These are phyloP conservation scores for Talaromyces verruculosus DNA, from an alignment of 2,329 filamentous ascomycete genomes.

Conservation along the genomic window DNA sequence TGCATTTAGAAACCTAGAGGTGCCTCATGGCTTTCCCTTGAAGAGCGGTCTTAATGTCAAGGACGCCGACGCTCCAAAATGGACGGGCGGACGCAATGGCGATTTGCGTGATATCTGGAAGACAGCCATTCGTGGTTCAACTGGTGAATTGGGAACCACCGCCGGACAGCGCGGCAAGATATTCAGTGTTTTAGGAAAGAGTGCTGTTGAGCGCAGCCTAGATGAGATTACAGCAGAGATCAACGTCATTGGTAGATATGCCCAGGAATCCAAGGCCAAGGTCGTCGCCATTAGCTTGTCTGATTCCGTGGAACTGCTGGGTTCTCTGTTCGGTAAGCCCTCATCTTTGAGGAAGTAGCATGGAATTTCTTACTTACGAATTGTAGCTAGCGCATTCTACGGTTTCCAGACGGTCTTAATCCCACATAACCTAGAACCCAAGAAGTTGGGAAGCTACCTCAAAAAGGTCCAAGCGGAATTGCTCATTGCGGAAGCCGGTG, in stretches of 20 bases:
- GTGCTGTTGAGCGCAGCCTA: constrained; percentile 69
- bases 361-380: constrained; percentile 21
- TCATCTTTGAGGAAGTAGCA: no score
- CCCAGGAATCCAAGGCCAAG: constrained; percentile 66
- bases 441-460: constrained; percentile 70
- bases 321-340: constrained; percentile 67
- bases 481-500: constrained; percentile 79
- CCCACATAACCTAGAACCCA: constrained; percentile 73
- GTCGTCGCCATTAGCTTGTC: constrained; percentile 87
- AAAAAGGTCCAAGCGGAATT: constrained; percentile 73
- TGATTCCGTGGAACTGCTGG: constrained; percentile 86
- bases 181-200: constrained; percentile 74
- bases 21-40: constrained; percentile 80
- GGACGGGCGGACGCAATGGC: constrained; percentile 78
- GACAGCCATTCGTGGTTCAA: constrained; percentile 63
- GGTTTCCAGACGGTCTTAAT: constrained; percentile 80
- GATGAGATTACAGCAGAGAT: constrained; percentile 80
- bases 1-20: constrained; percentile 77
- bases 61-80: constrained; percentile 75
- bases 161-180: constrained; percentile 67
- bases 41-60: constrained; percentile 78
- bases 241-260: constrained; percentile 77
- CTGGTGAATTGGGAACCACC: constrained; percentile 61
- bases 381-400: constrained; percentile 78
- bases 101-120: constrained; percentile 92